These are phyloP conservation scores for Breynia disticha DNA, from an alignment of 441 rosid genomes.

Conservation along the genomic window DNA sequence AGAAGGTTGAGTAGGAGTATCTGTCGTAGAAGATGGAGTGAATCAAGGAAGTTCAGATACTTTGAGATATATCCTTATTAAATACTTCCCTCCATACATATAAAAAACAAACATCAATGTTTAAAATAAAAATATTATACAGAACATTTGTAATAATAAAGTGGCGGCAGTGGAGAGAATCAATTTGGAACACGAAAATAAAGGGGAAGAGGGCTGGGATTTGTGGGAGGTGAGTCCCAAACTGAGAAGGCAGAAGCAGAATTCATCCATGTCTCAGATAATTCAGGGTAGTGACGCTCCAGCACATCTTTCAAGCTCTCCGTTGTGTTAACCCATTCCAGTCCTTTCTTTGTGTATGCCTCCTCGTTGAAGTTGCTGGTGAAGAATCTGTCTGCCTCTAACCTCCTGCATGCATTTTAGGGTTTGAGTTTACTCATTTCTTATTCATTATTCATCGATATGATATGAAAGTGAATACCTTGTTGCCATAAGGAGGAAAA, in stretches of 20 bases:
- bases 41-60: no score
- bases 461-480: constrained; percentile 21
- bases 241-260: constrained; percentile 53
- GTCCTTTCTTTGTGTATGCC: constrained; percentile 47
- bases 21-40: no score
- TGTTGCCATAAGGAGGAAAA: constrained; percentile 49
- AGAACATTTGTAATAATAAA: no score
- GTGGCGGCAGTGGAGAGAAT: no score
- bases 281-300: constrained; percentile 48
- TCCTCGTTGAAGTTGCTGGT: constrained; percentile 46
- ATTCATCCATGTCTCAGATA: constrained; percentile 52
- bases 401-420: constrained; percentile 56
- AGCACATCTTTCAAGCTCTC: constrained; percentile 52
- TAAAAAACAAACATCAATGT: no score
- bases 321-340: constrained; percentile 58
- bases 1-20: no score
- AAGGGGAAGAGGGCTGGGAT: constrained; percentile 37
- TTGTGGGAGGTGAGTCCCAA: constrained; percentile 42
- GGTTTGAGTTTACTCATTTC: no score
- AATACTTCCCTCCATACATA: no score
- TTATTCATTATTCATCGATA: not conserved
- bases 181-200: constrained; percentile 32
- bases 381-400: constrained; percentile 61
- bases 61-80: no score
- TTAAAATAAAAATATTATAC: no score